Percentiles rank a stretch among this genome's conserved stretches.
Conservation (phyloP, 306 rosid species). For the Castanea mollissima region DNA sequence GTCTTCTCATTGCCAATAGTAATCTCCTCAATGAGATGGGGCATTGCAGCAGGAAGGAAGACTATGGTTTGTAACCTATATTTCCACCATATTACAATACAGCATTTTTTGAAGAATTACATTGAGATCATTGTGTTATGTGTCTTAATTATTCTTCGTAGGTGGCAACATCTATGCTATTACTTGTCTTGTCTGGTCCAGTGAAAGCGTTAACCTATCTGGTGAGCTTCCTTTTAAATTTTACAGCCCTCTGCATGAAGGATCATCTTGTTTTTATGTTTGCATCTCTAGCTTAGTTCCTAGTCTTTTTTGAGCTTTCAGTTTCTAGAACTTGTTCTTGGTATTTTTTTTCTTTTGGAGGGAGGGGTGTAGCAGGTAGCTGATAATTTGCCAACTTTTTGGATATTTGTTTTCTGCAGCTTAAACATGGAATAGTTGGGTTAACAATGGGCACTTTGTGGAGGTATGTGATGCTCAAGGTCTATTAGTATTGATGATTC, state of each 20-base stretch:
- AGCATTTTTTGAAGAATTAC: constrained; percentile 1
- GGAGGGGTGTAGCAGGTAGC: not conserved
- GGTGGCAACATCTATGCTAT: constrained; percentile 87
- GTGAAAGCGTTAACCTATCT: constrained; percentile 84
- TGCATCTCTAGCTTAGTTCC: constrained; percentile 1
- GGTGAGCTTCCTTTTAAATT: constrained; percentile 50
- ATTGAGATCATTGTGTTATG: too few species aligned
- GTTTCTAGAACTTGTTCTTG: not conserved
- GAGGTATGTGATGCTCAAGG: constrained; percentile 60
- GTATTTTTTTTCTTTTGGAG: not conserved
- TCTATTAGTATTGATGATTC: constrained; percentile 12
- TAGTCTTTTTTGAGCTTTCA: not conserved
- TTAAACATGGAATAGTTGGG: constrained; percentile 90
- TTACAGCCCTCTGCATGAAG: constrained; percentile 5
- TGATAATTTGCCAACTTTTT: constrained; percentile 28
- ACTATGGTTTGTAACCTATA: constrained; percentile 65
- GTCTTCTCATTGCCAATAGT: constrained; percentile 93
- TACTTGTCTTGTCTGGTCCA: constrained; percentile 88
- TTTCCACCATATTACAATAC: constrained; percentile 14
- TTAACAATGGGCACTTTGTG: constrained; percentile 82
- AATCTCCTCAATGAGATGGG: constrained; percentile 99
- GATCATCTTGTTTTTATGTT: constrained; percentile 12
- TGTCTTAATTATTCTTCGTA: constrained; percentile 28
- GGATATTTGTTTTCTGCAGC: constrained; percentile 63
- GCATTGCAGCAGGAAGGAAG: constrained; percentile 84